Percentiles rank a stretch among this genome's conserved stretches.
phyloP scores from a whole-genome alignment of 2,329 filamentous ascomycete species.

The Bimuria novae-zelandiae region DNA sequence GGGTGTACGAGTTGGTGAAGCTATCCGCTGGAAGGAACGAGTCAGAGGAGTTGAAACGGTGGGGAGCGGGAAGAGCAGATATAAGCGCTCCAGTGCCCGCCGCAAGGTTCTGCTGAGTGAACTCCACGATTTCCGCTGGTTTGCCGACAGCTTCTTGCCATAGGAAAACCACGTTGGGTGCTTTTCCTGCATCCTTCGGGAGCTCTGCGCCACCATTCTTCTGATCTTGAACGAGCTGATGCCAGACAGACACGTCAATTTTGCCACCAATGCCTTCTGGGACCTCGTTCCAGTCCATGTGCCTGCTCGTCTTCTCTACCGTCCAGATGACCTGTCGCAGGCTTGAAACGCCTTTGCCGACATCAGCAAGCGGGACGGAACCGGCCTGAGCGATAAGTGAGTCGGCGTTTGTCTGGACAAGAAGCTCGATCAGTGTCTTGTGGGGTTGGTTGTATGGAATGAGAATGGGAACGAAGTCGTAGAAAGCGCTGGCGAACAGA shows the following conservation, averaged over 20 bases:
- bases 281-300: conserved; percentile 94
- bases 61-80: conserved; percentile 72
- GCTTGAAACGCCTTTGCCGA: conserved; percentile 70
- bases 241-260: conserved; percentile 88
- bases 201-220: conserved; percentile 62
- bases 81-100: conserved; percentile 81
- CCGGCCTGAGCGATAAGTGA: conserved; percentile 84
- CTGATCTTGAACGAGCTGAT: conserved; percentile 78
- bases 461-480: conserved; percentile 81
- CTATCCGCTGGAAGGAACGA: conserved; percentile 84
- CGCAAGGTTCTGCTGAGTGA: conserved; percentile 84
- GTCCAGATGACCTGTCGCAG: conserved; percentile 87
- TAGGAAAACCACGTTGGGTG: conserved; percentile 64
- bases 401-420: conserved; percentile 76
- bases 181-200: conserved; percentile 62
- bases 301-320: conserved; percentile 84
- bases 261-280: conserved; percentile 75
- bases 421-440: conserved; percentile 70
- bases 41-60: conserved; percentile 75
- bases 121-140: conserved; percentile 72
- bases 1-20: conserved; percentile 76
- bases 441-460: conserved; percentile 80
- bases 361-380: conserved; percentile 76
- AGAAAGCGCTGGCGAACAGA: conserved; percentile 87
- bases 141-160: conserved; percentile 61